These are phyloP conservation scores for Dissophora ornata DNA, from an alignment of 192 early-diverging fungal genomes.

Conservation along the genomic window DNA sequence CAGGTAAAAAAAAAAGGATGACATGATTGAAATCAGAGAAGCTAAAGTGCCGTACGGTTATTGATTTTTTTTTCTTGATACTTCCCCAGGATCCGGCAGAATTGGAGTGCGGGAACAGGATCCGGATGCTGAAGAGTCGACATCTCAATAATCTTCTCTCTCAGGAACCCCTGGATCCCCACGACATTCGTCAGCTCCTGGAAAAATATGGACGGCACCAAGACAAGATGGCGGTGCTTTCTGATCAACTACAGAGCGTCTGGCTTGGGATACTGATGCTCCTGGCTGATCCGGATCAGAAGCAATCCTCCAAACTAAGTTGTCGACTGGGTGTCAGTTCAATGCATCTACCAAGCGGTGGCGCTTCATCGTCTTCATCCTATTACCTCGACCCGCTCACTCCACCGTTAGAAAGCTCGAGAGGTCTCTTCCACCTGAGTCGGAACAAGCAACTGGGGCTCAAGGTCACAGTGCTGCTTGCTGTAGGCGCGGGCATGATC, in stretches of 20 bases:
- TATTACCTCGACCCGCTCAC: conserved; percentile 14
- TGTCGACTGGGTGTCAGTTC: conserved; percentile 14
- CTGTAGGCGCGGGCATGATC: conserved; percentile 29
- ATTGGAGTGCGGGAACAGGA: conserved; percentile 18
- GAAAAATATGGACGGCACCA: conserved; percentile 15
- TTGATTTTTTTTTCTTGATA: neutral
- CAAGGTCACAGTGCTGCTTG: conserved; percentile 29
- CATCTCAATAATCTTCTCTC: conserved; percentile 36
- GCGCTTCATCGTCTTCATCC: conserved; percentile 16
- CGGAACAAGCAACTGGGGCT: conserved; percentile 16
- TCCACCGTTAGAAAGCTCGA: neutral
- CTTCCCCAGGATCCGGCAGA: conserved; percentile 28
- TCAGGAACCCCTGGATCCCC: conserved; percentile 8
- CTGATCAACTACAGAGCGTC: conserved; percentile 25
- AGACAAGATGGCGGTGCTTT: conserved; percentile 13
- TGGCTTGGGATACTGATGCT: conserved; percentile 19
- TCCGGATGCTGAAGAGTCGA: conserved; percentile 37
- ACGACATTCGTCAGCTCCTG: neutral
- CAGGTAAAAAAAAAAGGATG: conserved; percentile 9
- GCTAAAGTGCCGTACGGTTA: neutral
- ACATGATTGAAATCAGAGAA: neutral
- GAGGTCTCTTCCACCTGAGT: conserved; percentile 7
- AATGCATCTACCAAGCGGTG: neutral
- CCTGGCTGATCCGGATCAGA: conserved; percentile 13
- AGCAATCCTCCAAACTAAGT: neutral